Evolutionary conservation across 2,329 filamentous ascomycete species (phyloP).

Genomic region (Exophiala alcalophila): DNA sequence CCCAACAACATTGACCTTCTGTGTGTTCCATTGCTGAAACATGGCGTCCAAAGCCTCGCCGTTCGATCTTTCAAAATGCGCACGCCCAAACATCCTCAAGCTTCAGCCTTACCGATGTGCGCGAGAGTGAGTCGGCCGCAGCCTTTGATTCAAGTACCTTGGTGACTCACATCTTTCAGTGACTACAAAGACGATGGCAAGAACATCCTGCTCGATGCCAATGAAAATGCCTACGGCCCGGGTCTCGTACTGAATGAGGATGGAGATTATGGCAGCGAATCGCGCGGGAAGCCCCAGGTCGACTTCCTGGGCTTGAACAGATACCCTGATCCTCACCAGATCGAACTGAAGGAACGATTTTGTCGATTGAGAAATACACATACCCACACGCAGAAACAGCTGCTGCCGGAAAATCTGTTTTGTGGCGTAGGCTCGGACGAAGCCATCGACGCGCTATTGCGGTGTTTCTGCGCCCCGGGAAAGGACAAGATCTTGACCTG

Average conservation of each 20-base stretch:
- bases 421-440: conserved; percentile 96
- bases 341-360: conserved; percentile 77
- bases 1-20: neutral
- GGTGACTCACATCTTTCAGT: conserved; percentile 51
- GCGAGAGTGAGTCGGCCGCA: conserved; percentile 61
- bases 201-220: conserved; percentile 94
- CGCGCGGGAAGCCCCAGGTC: conserved; percentile 55
- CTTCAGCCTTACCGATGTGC: conserved; percentile 78
- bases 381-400: conserved; percentile 67
- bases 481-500: conserved; percentile 89
- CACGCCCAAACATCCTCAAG: conserved; percentile 71
- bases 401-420: conserved; percentile 82
- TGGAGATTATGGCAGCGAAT: conserved; percentile 36
- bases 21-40: conserved; percentile 1
- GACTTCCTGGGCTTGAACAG: conserved; percentile 82
- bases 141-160: neutral
- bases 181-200: conserved; percentile 99
- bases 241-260: conserved; percentile 58
- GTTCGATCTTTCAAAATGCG: conserved; percentile 72
- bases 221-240: conserved; percentile 94
- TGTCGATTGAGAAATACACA: conserved; percentile 85
- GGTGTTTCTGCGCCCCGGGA: conserved; percentile 87
- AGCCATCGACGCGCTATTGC: conserved; percentile 88
- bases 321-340: conserved; percentile 95
- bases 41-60: conserved; percentile 42